Percentiles rank a stretch among this genome's conserved stretches.
Conservation (phyloP, 1,284 basidiomycete genomes). For the Trichosporon faecale region DNA sequence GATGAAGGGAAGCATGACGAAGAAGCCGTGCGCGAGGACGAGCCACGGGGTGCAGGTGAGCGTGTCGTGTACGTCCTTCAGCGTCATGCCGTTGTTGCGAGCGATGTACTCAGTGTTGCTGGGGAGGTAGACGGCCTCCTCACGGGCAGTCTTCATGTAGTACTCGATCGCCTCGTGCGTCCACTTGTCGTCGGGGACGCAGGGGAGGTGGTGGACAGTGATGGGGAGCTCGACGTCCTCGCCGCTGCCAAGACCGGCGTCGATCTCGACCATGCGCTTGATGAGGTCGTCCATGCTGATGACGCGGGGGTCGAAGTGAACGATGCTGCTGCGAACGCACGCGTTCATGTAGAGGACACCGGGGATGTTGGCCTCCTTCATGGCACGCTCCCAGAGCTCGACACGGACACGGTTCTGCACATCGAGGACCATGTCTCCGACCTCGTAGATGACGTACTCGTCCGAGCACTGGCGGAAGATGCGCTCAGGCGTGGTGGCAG, state of each 20-base stretch:
- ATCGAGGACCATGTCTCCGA: constrained; percentile 58
- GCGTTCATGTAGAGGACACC: constrained; percentile 58
- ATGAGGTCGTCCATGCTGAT: constrained; percentile 55
- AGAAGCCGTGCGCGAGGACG: constrained; percentile 29
- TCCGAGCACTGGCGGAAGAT: constrained; percentile 57
- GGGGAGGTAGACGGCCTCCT: constrained; percentile 62
- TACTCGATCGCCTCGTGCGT: constrained; percentile 59
- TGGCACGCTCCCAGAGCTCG: constrained; percentile 58
- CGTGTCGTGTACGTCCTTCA: constrained; percentile 21
- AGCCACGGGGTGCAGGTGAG: constrained; percentile 28
- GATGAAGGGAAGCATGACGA: constrained; percentile 29
- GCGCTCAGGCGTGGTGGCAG: constrained; percentile 17
- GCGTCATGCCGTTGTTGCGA: constrained; percentile 55
- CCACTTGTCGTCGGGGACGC: constrained; percentile 63
- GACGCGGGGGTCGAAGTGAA: constrained; percentile 57
- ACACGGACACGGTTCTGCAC: constrained; percentile 58
- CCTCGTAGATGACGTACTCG: constrained; percentile 61
- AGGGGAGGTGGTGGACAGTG: constrained; percentile 61
- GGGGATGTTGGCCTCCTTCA: constrained; percentile 43
- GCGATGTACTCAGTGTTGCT: constrained; percentile 67
- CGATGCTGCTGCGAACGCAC: constrained; percentile 62
- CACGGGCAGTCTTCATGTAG: constrained; percentile 54
- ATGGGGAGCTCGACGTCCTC: constrained; percentile 55
- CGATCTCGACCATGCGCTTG: constrained; percentile 40
- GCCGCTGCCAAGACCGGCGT: constrained; percentile 10